A percentile compares a stretch with the other conserved stretches of the same genome.
Conservation (phyloP, 805 yeast species). For the Candida stauntonica region DNA sequence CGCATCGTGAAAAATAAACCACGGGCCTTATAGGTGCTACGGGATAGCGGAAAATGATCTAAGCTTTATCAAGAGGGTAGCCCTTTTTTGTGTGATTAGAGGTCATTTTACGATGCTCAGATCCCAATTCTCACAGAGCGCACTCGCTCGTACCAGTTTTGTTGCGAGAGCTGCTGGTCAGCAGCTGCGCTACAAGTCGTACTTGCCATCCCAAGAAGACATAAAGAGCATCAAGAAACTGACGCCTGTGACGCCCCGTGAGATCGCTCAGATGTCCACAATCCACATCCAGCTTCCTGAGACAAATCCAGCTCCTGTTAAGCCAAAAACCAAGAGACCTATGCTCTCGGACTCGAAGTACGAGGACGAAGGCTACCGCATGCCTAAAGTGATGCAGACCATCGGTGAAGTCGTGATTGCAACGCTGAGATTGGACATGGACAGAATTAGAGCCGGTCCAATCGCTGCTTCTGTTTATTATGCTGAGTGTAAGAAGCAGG, state of each 20-base stretch:
- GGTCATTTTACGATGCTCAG: too few relatives aligned
- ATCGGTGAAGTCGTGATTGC: conserved; percentile 64
- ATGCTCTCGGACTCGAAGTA: conserved; percentile 35
- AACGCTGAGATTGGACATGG: conserved; percentile 78
- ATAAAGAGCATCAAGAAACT: conserved; percentile 12
- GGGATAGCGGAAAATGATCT: too few relatives aligned
- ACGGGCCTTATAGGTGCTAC: too few relatives aligned
- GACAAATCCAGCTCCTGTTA: conserved; percentile 30
- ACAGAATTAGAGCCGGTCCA: conserved; percentile 86
- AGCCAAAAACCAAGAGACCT: conserved; percentile 30
- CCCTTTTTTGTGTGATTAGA: too few relatives aligned
- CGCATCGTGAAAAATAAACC: too few relatives aligned
- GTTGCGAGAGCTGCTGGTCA: too few relatives aligned
- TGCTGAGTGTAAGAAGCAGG: conserved; percentile 84
- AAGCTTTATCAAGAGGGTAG: too few relatives aligned
- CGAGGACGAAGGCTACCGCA: conserved; percentile 33
- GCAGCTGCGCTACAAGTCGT: conserved; percentile 14
- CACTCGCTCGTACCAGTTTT: too few relatives aligned
- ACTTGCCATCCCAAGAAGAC: conserved; percentile 5
- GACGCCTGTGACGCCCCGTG: conserved; percentile 19
- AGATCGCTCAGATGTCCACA: conserved; percentile 25
- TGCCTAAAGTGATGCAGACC: conserved; percentile 48
- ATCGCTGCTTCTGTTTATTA: conserved; percentile 88
- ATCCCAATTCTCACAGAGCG: background rate
- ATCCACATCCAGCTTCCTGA: conserved; percentile 23